Base-by-base conservation (phyloP, 2,329 filamentous ascomycete genomes). In the Aurifilum marmelostoma region DNA sequence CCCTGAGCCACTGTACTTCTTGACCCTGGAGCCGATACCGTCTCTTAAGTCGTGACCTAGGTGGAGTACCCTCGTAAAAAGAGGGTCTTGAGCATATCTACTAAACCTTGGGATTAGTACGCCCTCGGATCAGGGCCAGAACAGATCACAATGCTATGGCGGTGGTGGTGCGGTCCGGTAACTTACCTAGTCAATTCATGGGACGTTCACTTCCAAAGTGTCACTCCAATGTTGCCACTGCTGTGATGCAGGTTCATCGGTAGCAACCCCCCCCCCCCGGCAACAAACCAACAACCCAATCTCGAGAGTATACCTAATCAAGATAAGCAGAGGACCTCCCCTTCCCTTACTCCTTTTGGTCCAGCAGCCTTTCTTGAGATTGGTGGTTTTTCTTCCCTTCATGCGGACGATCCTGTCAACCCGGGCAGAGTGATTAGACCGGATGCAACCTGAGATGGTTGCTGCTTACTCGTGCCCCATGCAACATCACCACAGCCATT, bases 341-440 rank as follows among this genome's bases (percentile, higher is more conserved):
- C 37, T 11, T 54, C 29, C 29, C 6, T n/a, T n/a, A 0, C 18
- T 2, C 43, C 3, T 52, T 14, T 18, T 32, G 11, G 27, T n/a
- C 7, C n/a, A 32, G 12, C 16, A 29, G 39, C 27, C 8, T 37
- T 8, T 47, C 24, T 47, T 47, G 43, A 60, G 56, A 59, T 63
- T 29, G 41, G 41, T n/a, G 18, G 61, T 56, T 27, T 47, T 16
- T 52, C 21, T 47, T 11, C 43, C 43, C 5, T 21, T 47, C 18
- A 47, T 27, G 61, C 18, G 61, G 61, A 12, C 29, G 61, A 63
- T 63, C 61, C 21, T 52, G 27, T 63, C 61, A 63, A 52, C 61
- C 12, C 24, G 12, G n/a, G 37, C 12, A 24, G 21, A 11, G 43
- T 43, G 61, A 52, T 63, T 63, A 63, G 41, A 43, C 61, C 61